Base-by-base conservation (phyloP, 2,329 filamentous ascomycete genomes). In the Aureobasidium zeae region DNA sequence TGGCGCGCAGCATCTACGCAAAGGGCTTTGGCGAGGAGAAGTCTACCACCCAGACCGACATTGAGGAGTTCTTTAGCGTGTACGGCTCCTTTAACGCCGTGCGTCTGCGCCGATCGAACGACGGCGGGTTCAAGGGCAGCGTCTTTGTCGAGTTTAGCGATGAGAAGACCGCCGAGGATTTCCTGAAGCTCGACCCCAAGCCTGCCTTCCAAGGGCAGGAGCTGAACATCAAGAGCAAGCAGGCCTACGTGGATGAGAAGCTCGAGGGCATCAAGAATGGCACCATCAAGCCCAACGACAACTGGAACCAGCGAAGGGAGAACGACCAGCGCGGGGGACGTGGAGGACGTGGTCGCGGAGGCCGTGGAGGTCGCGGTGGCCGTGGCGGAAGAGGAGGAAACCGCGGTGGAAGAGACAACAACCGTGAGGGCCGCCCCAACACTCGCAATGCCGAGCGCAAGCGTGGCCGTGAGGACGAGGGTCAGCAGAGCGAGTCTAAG, bases 21-120 rank as follows among this genome's bases (percentile, higher is more conserved):
- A 98, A 96, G 72, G 89, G 88, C 37, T 98, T 98, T 56, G 87
- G 87, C 32, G 76, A 83, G 32, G 88, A 94, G 66, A 72, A 74
- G n/a, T 73, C 81, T 9, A 81, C 77, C 49, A 89, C 87, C 20
- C 91, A 96, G 65, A 86, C 94, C 62, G 86, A 95, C 51, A 81
- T 98, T 46, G 91, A 98, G 69, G 79, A 79, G 49, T 95, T 94
- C 71, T 94, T 96, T 63, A 73, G 79, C 45, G 75, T 81, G 47
- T 88, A 79, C 61, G 89, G 88, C 34, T 73, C 83, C 22, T 76
- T 86, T 55, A 86, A 84, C 57, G 77, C 81, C 34, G 81, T 98
- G 49, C 88, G 89, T 58, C 82, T 98, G 50, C 86, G 93, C 53
- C 86, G 91, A 52, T 72, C 71, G 31, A 69, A 80, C 48, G 67